A percentile compares a stretch with the other conserved stretches of the same genome.
phyloP scores from a whole-genome alignment of 2,329 filamentous ascomycete species.

The Pseudogymnoascus sp. region DNA sequence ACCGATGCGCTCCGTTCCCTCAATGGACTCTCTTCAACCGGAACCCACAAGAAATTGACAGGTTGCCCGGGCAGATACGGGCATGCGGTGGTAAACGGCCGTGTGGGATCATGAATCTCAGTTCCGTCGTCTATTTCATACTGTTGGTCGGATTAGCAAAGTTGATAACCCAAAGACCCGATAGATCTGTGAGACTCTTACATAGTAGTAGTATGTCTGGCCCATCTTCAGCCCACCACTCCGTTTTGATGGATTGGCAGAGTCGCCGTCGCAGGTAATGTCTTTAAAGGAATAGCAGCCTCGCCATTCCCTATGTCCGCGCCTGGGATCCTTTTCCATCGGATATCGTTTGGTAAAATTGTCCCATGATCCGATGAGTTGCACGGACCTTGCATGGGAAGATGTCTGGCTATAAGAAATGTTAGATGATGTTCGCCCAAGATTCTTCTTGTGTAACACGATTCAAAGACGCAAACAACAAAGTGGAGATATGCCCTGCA shows the following conservation, averaged over 20 bases:
- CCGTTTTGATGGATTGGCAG: conserved; percentile 46
- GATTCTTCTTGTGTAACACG: neutral
- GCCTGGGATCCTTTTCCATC: conserved; percentile 72
- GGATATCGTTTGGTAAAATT: conserved; percentile 74
- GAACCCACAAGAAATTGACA: conserved; percentile 78
- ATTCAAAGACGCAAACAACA: neutral
- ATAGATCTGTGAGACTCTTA: conserved; percentile 32
- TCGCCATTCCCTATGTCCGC: conserved; percentile 71
- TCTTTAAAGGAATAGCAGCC: conserved; percentile 82
- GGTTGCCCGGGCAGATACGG: conserved; percentile 81
- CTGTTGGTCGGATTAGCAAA: conserved; percentile 36
- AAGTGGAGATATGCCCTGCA: neutral
- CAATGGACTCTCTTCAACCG: conserved; percentile 53
- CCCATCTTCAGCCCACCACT: conserved; percentile 85
- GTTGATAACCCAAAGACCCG: neutral
- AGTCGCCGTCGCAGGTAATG: conserved; percentile 69
- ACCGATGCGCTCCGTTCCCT: conserved; percentile 58
- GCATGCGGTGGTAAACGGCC: conserved; percentile 70
- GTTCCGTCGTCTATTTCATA: conserved; percentile 74
- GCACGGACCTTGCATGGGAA: conserved; percentile 59
- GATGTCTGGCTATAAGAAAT: conserved; percentile 45
- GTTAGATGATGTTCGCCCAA: neutral
- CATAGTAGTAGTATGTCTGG: conserved; percentile 91
- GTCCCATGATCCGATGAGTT: conserved; percentile 89
- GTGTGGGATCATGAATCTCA: conserved; percentile 66